These are phyloP conservation scores for Hyaloscypha hepaticicola DNA, from an alignment of 495 filamentous ascomycete species.

Conservation along the genomic window DNA sequence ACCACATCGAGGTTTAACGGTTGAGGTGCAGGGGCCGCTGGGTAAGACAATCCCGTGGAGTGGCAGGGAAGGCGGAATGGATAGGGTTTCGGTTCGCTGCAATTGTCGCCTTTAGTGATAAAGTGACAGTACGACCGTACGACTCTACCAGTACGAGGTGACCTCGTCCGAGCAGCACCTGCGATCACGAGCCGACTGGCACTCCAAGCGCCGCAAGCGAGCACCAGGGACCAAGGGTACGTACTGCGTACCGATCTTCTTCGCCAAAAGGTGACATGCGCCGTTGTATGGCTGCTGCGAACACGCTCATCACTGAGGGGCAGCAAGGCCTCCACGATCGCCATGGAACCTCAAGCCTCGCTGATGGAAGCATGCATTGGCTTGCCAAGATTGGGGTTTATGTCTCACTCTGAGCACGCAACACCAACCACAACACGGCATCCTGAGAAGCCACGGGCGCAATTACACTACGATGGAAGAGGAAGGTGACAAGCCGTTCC, in stretches of 20 bases:
- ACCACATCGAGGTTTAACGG: no score
- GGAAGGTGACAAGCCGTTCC: neutral
- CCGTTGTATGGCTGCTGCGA: neutral
- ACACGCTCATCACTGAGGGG: neutral
- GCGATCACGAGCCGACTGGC: constrained; percentile 8
- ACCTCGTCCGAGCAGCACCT: neutral
- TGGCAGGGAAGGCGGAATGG: no score
- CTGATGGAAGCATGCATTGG: no score
- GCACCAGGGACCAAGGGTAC: no score
- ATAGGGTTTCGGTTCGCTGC: no score
- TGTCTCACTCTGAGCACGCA: neutral
- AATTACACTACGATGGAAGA: neutral
- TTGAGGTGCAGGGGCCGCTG: no score
- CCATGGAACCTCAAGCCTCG: no score
- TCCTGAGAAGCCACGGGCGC: neutral
- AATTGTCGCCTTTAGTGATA: no score
- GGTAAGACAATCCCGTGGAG: no score
- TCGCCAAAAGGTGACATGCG: neutral
- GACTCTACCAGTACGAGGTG: neutral
- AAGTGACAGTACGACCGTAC: no score
- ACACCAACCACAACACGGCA: neutral
- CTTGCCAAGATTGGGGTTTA: neutral
- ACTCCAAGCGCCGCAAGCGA: neutral
- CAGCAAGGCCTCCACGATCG: neutral
- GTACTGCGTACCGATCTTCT: no score